Percentiles rank a stretch among this genome's conserved stretches.
Conservation (phyloP, 768 basidiomycete species). For the Mycena galericulata region DNA sequence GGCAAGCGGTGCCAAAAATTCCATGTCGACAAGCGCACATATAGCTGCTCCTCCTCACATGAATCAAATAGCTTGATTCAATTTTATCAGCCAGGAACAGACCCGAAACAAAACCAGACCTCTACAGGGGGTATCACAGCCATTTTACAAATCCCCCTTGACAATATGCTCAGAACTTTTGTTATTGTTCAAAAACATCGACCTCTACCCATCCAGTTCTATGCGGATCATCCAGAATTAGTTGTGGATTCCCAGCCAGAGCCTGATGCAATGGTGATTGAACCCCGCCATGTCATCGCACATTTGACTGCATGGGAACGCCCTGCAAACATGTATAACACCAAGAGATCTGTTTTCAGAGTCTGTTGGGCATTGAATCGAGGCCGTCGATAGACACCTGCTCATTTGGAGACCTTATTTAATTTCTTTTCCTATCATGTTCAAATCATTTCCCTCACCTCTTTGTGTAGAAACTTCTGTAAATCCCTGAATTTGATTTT, state of each 20-base stretch:
- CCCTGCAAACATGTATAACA: not conserved
- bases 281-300: conserved; percentile 1
- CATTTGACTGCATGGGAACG: conserved; percentile 19
- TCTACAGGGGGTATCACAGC: conserved; percentile 14
- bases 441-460: too few species aligned
- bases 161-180: conserved; percentile 11
- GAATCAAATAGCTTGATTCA: conserved; percentile 4
- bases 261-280: not conserved
- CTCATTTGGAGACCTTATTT: too few species aligned
- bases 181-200: conserved; percentile 8
- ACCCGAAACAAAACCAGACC: not conserved
- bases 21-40: conserved; percentile 14
- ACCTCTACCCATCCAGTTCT: not conserved
- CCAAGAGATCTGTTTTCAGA: not conserved
- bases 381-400: not conserved
- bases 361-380: conserved; percentile 25
- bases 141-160: conserved; percentile 11
- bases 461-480: too few species aligned
- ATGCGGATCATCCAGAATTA: not conserved
- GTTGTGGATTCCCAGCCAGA: not conserved
- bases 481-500: too few species aligned
- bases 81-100: conserved; percentile 13
- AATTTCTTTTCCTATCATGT: too few species aligned
- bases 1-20: conserved; percentile 3
- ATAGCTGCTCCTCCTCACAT: conserved; percentile 7